Evolutionary conservation across 441 rosid species (phyloP), one percentile per base, ranked within the genome.

Genomic region (Populus tomentosa): DNA sequence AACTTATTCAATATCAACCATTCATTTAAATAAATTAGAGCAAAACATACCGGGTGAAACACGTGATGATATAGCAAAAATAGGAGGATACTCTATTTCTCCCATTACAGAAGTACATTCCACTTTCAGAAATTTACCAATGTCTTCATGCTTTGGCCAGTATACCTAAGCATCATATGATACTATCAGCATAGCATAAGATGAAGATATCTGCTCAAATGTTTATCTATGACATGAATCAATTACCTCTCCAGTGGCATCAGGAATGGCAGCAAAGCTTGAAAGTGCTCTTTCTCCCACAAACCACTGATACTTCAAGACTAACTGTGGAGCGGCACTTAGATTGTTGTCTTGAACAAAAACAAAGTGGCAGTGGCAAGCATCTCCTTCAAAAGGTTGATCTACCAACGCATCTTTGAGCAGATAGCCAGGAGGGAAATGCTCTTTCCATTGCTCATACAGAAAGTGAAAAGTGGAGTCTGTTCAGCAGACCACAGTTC

Each of bases 111-210:
- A 90, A 65, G 86, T 86, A 76, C 99, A 96, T 83, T 90, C 93
- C 75, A 90, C 94, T 85, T 92, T 96, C 59, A 96, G 85, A 83
- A 90, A 79, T 85, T 88, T 94, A 77, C 84, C 87, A 76, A 96
- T 87, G 80, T 96, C 97, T 83, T 85, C 97, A 80, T 81, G 90
- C 88, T 89, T 94, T 75, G 99, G 98, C 98, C 96, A 92, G 84
- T 89, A 96, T 67, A 88, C 96, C 99, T 96, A 83, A 33, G 28
- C 74, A 87, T 68, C 70, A 85, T 69, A 73, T 33, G 68, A 67
- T 80, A 56, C 16, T 67, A 82, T 78, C 32, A 74, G 67, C 77
- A 72, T 73, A n/a, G 53, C 23, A 13, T 63, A 67, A 74, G 26
- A 74, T 71, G 42, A 78, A 73, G 82, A 77, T 11, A 42, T 36